These are phyloP conservation scores for Atalantia buxifolia DNA, from an alignment of 345 rosid genomes.

Conservation along the genomic window DNA sequence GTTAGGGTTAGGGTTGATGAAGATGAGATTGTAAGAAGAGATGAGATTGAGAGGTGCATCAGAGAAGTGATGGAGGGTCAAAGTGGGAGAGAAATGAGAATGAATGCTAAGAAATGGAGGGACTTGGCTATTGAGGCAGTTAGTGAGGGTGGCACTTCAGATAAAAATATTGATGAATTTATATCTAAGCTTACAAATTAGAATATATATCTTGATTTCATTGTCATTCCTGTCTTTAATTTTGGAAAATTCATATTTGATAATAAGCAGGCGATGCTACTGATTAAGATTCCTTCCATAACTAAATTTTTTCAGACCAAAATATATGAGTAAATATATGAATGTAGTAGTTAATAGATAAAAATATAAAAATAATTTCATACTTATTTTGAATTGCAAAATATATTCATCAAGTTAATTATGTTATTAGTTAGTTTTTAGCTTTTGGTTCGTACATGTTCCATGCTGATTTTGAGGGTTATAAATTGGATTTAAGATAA, in stretches of 20 bases:
- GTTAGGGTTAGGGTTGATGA: constrained; percentile 19
- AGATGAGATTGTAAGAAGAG: constrained; percentile 20
- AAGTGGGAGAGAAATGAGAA: constrained; percentile 7
- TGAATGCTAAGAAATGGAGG: constrained; percentile 15
- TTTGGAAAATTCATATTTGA: background rate
- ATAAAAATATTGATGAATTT: constrained; percentile 39
- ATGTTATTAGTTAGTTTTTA: no score
- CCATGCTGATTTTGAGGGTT: no score
- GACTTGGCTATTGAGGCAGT: constrained; percentile 26
- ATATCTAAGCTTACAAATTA: constrained; percentile 13
- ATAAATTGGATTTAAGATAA: no score
- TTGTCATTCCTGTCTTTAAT: background rate
- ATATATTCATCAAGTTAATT: no score
- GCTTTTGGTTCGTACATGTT: no score
- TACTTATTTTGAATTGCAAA: no score
- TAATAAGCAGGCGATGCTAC: no score
- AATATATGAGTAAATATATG: no score
- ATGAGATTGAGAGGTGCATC: constrained; percentile 9
- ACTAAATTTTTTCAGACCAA: no score
- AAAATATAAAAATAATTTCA: no score
- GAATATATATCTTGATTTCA: background rate
- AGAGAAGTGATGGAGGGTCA: constrained; percentile 15
- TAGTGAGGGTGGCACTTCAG: constrained; percentile 50
- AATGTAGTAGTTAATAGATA: no score
- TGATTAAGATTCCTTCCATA: no score